Base-by-base conservation (phyloP, 1,284 basidiomycete genomes). In the Moniliella sp. region DNA sequence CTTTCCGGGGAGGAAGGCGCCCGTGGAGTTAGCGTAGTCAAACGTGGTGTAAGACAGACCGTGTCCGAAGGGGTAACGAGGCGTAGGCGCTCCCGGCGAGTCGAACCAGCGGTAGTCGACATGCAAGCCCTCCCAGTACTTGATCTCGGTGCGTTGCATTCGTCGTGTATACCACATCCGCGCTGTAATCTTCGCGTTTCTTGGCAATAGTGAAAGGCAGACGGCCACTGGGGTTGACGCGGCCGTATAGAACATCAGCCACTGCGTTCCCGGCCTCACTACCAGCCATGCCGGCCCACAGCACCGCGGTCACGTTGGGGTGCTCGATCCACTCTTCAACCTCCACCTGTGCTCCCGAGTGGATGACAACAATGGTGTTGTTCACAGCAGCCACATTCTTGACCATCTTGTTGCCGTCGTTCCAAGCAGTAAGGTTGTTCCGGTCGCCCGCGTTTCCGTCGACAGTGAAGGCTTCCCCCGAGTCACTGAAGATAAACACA, bases 341-440 rank as follows among this genome's bases (percentile, higher is more conserved):
- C n/a, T n/a, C n/a, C n/a, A n/a, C n/a, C n/a, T n/a, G n/a, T n/a
- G n/a, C n/a, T n/a, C n/a, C n/a, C n/a, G n/a, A n/a, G n/a, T n/a
- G n/a, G n/a, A n/a, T n/a, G n/a, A n/a, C n/a, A 16, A 50, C 39
- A 15, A 43, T 48, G 34, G 48, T 50, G 31, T 43, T 42, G 39
- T 46, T 43, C 25, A 45, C 37, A 16, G 15, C 28, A 8, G 47
- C 47, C 1, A 48, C 45, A 5, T 40, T 38, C 18, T 48, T 36
- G 38, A 50, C 37, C 7, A 50, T 37, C n/a, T 37, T 30, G 25
- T 81, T 76, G 2, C 77, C 78, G 28, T 70, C 69, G 37, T 73
- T 66, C 77, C 77, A 81, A 0, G 76, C 71, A 0, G 75, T 77
- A 27, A 82, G 61, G 60, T 81, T 79, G 39, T 76, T 76, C 29